Conservation (phyloP, 495 filamentous ascomycete species). For the Talaromyces wortmannii region DNA sequence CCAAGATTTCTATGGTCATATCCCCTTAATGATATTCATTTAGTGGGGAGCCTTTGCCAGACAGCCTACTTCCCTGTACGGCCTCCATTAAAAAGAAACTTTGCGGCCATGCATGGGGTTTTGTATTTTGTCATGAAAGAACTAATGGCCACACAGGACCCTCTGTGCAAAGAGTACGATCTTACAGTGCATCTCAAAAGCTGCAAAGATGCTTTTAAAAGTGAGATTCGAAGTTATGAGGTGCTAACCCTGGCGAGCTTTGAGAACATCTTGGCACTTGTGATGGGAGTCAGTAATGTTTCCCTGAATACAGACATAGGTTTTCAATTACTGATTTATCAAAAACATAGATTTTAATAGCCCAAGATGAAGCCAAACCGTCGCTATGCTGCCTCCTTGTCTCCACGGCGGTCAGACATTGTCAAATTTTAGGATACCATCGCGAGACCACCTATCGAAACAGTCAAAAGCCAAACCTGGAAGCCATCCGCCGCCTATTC, state of each 20-base stretch:
- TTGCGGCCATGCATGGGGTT: slow-evolving; percentile 16
- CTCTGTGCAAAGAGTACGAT: slow-evolving; percentile 9
- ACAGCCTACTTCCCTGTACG: slow-evolving; percentile 17
- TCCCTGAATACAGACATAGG: no score
- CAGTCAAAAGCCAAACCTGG: neutral
- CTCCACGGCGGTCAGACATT: no score
- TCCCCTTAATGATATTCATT: slow-evolving; percentile 8
- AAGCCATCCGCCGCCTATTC: slow-evolving; percentile 10
- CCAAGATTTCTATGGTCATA: slow-evolving; percentile 13
- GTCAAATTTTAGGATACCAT: no score
- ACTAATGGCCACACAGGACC: slow-evolving; percentile 5
- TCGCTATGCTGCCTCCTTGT: no score
- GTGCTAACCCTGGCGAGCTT: slow-evolving; percentile 14
- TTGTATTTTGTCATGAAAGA: slow-evolving; percentile 14
- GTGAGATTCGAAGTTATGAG: slow-evolving; percentile 11
- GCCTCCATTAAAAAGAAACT: slow-evolving; percentile 6
- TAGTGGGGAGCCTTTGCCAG: slow-evolving; percentile 15
- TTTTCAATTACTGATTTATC: no score
- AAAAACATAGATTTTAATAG: no score
- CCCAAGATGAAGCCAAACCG: no score
- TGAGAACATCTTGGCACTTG: slow-evolving; percentile 15
- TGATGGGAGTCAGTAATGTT: slow-evolving; percentile 12
- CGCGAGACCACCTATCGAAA: slow-evolving; percentile 9
- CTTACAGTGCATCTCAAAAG: slow-evolving; percentile 5
- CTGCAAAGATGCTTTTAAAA: slow-evolving; percentile 11